Evolutionary conservation across 495 filamentous ascomycete genomes (phyloP), one percentile per base, ranked within the genome.

Genomic region (Hyaloscypha finlandica): DNA sequence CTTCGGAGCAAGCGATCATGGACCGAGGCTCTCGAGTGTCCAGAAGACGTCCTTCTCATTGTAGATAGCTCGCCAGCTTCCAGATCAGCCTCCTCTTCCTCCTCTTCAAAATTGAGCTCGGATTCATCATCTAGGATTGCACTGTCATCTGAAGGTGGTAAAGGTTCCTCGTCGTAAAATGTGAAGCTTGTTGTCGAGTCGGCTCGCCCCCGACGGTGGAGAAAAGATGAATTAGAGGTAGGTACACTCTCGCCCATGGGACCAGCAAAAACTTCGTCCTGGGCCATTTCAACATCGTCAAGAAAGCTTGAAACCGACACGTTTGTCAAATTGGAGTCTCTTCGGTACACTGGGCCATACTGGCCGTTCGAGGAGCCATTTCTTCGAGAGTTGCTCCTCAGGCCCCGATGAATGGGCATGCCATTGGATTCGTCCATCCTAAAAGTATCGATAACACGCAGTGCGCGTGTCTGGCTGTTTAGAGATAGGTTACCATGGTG

Each of bases 271-370:
- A 98, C 92, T 84, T 97, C 94, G 75, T 97, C 91, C 55, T 94
- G 92, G 31, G 95, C 96, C 95, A 99, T 99, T 75, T 97, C 95
- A n/a, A 99, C 94, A 75, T 97, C 94, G 39, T 91, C 92, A 48
- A 96, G 86, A 70, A 97, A 87, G 77, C 92, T 96, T 51, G 89
- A 81, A 12, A 12, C 12, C 4, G 11, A 4, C 76, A 84, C 25
- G 25, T 25, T 91, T 84, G 93, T 97, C 74, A 89, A 82, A 75
- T 92, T 90, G 37, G 91, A 92, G 63, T 85, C 84, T 53, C 91
- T 84, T 31, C 90, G 83, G 68, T 70, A 66, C 20, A 71, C 35
- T 39, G 57, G 65, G 22, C 54, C 61, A 52, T 64, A 45, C n/a
- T 56, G 54, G 8, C 61, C 67, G 57, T 64, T 70, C 6, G 52